Evolutionary conservation across 352 stramenopile genomes (phyloP).

Genomic region (Phytophthora aleatoria): DNA sequence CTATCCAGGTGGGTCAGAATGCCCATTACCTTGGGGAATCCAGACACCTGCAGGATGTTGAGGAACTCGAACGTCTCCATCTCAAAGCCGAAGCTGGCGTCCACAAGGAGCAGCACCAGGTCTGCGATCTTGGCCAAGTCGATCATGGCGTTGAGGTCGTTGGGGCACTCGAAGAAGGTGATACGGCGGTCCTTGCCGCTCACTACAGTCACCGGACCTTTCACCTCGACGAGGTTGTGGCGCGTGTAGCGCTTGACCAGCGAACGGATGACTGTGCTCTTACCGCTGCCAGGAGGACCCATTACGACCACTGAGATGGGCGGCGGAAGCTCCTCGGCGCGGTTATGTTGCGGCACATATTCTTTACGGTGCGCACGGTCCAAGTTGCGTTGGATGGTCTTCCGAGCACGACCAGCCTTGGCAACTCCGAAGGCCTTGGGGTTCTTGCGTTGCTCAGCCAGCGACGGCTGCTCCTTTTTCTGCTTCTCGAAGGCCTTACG

Average conservation of each 20-base stretch:
- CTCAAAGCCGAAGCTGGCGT: slow-evolving; percentile 99
- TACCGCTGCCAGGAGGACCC: slow-evolving; percentile 96
- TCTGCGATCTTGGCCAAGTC: slow-evolving; percentile 99
- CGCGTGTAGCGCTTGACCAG: slow-evolving; percentile 99
- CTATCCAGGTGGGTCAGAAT: slow-evolving; percentile 99
- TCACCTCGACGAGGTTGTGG: slow-evolving; percentile 96
- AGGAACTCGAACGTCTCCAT: slow-evolving; percentile 99
- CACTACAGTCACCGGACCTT: slow-evolving; percentile 99
- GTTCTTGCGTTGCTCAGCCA: slow-evolving; percentile 95
- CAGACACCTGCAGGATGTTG: slow-evolving; percentile 97
- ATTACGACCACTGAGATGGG: slow-evolving; percentile 98
- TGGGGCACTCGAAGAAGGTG: slow-evolving; percentile 99
- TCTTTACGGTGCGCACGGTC: slow-evolving; percentile 98
- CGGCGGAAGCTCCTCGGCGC: slow-evolving; percentile 87
- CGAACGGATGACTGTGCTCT: slow-evolving; percentile 97
- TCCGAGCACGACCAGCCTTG: slow-evolving; percentile 95
- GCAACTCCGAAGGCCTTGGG: slow-evolving; percentile 96
- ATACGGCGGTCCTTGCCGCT: slow-evolving; percentile 97
- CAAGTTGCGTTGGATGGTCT: slow-evolving; percentile 97
- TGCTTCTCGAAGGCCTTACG: slow-evolving; percentile 90
- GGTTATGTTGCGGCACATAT: slow-evolving; percentile 92
- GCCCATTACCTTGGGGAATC: slow-evolving; percentile 96
- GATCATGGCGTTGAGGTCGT: slow-evolving; percentile 92
- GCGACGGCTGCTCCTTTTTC: slow-evolving; percentile 76
- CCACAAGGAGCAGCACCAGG: slow-evolving; percentile 98